Percentiles rank a stretch among this genome's conserved stretches.
Evolutionary conservation across 2,329 filamentous ascomycete genomes (phyloP).

Genomic region (Ascochyta fabae): DNA sequence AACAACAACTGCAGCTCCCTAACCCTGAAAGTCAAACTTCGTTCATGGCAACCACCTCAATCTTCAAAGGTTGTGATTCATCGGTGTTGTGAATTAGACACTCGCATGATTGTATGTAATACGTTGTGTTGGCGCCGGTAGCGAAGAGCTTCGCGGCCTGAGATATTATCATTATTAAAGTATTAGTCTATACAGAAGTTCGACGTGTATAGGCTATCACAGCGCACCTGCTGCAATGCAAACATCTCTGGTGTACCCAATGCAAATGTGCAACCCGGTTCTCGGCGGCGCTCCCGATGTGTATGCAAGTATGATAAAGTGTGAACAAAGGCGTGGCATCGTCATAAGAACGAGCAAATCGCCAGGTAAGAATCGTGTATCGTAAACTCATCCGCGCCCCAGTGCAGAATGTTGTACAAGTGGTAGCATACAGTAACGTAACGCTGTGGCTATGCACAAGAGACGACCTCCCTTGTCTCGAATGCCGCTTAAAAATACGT

Average conservation of each 20-base stretch:
- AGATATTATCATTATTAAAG: constrained; percentile 10
- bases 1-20: too few species aligned
- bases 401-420: constrained; percentile 3
- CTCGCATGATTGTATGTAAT: too few species aligned
- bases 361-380: constrained; percentile 1
- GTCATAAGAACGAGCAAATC: background rate
- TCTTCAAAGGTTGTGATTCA: too few species aligned
- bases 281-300: background rate
- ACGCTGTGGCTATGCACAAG: background rate
- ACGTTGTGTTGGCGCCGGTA: background rate
- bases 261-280: background rate
- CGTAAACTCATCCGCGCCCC: background rate
- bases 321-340: background rate
- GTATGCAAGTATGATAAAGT: constrained; percentile 1
- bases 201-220: background rate
- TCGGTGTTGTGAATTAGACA: too few species aligned
- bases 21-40: too few species aligned
- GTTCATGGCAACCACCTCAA: too few species aligned
- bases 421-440: background rate
- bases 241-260: background rate
- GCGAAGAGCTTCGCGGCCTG: background rate
- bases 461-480: background rate
- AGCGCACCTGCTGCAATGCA: background rate
- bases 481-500: background rate
- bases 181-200: constrained; percentile 6